Percentiles rank a stretch among this genome's conserved stretches.
Evolutionary conservation across 371 early-diverging fungal genomes (phyloP).

Genomic region (Smittium mucronatum): DNA sequence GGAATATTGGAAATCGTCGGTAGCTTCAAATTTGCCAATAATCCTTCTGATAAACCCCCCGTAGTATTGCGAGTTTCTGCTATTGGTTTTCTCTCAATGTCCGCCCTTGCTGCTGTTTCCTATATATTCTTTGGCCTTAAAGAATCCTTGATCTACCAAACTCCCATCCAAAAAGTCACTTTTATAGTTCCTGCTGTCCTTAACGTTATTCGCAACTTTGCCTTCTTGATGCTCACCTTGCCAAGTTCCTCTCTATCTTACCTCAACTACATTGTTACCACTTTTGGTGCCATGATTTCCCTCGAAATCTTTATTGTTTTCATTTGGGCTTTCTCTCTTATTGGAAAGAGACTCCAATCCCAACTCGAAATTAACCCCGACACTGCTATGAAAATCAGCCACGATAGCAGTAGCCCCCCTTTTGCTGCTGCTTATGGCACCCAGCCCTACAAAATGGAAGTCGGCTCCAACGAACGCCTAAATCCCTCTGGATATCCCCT

Average conservation of each 20-base stretch:
- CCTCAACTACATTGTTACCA: background rate
- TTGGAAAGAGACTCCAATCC: background rate
- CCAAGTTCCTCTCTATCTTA: background rate
- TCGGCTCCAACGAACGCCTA: no score
- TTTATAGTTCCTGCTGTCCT: background rate
- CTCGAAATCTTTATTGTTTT: background rate
- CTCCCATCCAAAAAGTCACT: background rate
- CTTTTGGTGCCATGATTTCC: background rate
- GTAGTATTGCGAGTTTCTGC: background rate
- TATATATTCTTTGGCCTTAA: background rate
- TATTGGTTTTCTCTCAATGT: background rate
- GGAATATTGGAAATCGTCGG: background rate
- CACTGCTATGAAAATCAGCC: background rate
- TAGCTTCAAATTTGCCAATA: background rate
- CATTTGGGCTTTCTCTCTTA: background rate
- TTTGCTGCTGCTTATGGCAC: background rate
- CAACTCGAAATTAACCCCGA: background rate
- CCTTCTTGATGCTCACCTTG: background rate
- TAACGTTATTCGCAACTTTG: background rate
- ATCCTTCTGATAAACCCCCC: background rate
- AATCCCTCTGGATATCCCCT: no score
- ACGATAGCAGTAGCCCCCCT: background rate
- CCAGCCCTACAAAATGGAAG: no score
- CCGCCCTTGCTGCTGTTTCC: background rate
- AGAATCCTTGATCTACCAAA: background rate